Percentiles rank a stretch among this genome's conserved stretches.
Evolutionary conservation across 148 eudicot species (phyloP).

Genomic region (Polygonum aviculare): DNA sequence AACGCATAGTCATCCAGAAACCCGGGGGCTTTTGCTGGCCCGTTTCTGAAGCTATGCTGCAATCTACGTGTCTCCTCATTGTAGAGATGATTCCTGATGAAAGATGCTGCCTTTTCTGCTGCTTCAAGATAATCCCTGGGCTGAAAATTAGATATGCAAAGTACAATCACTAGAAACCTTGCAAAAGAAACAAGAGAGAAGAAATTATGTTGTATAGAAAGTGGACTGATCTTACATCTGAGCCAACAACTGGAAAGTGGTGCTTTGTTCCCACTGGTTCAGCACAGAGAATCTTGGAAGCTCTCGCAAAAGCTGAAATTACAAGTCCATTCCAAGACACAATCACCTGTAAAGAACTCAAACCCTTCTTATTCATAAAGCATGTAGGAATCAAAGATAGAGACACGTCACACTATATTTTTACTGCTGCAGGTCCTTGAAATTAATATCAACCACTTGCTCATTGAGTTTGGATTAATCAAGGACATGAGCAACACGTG

Average conservation of each 20-base stretch:
- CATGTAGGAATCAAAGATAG: not conserved
- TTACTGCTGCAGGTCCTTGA: not conserved
- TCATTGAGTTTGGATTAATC: not conserved
- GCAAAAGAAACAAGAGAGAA: not conserved
- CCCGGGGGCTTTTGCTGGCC: conserved; percentile 93
- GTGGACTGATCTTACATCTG: conserved; percentile 43
- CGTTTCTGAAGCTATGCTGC: conserved; percentile 85
- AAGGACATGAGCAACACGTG: not conserved
- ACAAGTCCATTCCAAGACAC: conserved; percentile 96
- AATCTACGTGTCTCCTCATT: conserved; percentile 45
- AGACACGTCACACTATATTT: not conserved
- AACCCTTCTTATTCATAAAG: not conserved
- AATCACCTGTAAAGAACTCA: conserved; percentile 49
- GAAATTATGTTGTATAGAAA: not conserved
- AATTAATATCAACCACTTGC: not conserved
- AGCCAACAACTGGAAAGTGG: conserved; percentile 66
- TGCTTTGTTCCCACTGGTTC: conserved; percentile 58
- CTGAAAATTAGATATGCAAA: conserved; percentile 23
- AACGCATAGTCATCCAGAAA: conserved; percentile 93
- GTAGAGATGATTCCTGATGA: conserved; percentile 57
- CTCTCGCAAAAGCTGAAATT: conserved; percentile 87
- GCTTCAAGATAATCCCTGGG: conserved; percentile 67
- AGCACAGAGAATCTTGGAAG: conserved; percentile 64
- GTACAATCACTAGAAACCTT: not conserved
- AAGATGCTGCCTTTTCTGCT: conserved; percentile 74